Conservation (phyloP, 805 yeast genomes). For the Starmera quercuum region DNA sequence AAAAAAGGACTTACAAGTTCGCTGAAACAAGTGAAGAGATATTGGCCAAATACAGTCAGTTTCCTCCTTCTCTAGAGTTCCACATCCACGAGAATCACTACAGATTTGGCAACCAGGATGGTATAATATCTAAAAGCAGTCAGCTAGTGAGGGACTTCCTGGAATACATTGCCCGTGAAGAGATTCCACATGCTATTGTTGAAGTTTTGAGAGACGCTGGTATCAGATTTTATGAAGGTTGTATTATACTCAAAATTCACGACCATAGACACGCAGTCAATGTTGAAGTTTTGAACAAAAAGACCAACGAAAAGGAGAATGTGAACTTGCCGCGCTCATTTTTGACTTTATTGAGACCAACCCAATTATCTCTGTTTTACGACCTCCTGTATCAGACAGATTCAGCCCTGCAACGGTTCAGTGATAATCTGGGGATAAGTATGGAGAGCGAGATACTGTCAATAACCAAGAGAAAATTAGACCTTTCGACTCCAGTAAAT, state of each 20-base stretch:
- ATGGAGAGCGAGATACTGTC: slow-evolving; percentile 86
- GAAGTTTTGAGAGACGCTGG: slow-evolving; percentile 87
- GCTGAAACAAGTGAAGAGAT: slow-evolving; percentile 69
- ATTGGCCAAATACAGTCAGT: slow-evolving; percentile 65
- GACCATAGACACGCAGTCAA: slow-evolving; percentile 60
- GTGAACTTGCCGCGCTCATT: slow-evolving; percentile 51
- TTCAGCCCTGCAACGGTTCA: slow-evolving; percentile 54
- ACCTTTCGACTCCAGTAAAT: slow-evolving; percentile 65
- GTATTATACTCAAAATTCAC: slow-evolving; percentile 74
- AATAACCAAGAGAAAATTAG: slow-evolving; percentile 69
- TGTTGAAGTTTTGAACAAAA: slow-evolving; percentile 6
- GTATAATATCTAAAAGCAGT: slow-evolving; percentile 73
- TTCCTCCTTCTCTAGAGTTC: slow-evolving; percentile 76
- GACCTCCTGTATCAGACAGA: slow-evolving; percentile 84
- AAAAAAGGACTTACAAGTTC: slow-evolving; percentile 44
- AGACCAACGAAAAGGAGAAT: slow-evolving; percentile 7
- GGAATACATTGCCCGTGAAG: slow-evolving; percentile 70
- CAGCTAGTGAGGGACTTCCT: slow-evolving; percentile 75
- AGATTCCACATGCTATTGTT: slow-evolving; percentile 81
- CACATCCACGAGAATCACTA: slow-evolving; percentile 90
- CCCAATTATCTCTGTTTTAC: slow-evolving; percentile 73
- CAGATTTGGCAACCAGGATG: slow-evolving; percentile 86
- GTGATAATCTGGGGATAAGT: slow-evolving; percentile 69
- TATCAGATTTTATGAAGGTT: slow-evolving; percentile 81
- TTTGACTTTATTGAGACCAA: slow-evolving; percentile 72